Percentiles rank a stretch among this genome's conserved stretches.
Evolutionary conservation across 202 grass and related monocot genomes (phyloP).

Genomic region (Zoysia matrella): DNA sequence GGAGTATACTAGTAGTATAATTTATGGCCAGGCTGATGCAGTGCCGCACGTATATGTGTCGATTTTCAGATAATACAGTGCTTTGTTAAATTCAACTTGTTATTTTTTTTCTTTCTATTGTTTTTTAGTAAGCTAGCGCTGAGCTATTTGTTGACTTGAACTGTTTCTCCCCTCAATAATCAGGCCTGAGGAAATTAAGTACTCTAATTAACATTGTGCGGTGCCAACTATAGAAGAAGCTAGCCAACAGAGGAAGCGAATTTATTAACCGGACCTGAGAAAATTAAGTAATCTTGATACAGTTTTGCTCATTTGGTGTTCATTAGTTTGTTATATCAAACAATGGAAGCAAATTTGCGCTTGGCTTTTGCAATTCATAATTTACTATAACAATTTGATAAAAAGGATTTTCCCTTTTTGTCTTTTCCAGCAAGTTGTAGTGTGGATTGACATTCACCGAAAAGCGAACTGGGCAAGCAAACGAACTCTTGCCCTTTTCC

Average conservation of each 20-base stretch:
- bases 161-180: conserved; percentile 7
- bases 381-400: neutral
- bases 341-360: conserved; percentile 32
- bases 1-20: no score
- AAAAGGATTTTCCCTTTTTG: neutral
- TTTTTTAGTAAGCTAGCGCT: conserved; percentile 24
- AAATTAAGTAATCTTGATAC: no score
- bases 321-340: conserved; percentile 2
- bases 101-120: neutral
- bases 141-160: conserved; percentile 36
- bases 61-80: neutral
- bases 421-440: neutral
- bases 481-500: conserved; percentile 36
- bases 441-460: neutral
- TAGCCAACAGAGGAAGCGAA: no score
- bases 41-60: neutral
- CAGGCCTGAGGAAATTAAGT: conserved; percentile 21
- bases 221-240: neutral
- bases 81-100: neutral
- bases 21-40: conserved; percentile 7
- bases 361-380: conserved; percentile 40
- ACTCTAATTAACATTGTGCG: neutral
- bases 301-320: neutral
- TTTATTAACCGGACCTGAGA: no score
- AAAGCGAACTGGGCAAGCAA: conserved; percentile 2